phyloP scores from a whole-genome alignment of 129 eudicot genomes.

The Pulicaria dysenterica region DNA sequence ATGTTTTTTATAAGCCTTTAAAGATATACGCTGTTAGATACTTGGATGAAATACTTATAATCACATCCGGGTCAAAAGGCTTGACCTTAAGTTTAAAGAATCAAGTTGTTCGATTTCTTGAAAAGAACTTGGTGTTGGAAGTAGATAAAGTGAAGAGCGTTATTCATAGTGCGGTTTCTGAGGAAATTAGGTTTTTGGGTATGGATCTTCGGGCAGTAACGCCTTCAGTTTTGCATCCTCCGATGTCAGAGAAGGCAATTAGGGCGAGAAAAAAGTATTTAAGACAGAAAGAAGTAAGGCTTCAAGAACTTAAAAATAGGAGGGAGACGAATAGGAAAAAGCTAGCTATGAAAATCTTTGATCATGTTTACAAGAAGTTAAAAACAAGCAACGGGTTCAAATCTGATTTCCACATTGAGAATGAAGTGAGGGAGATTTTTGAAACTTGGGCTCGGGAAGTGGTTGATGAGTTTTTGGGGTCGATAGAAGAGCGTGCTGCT shows the following conservation, averaged over 20 bases:
- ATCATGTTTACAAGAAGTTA: constrained; percentile 70
- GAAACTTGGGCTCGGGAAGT: constrained; percentile 68
- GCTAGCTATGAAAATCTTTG: constrained; percentile 68
- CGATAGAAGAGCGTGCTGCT: constrained; percentile 70
- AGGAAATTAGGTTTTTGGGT: constrained; percentile 76
- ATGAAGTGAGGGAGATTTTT: constrained; percentile 75
- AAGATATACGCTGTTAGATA: constrained; percentile 87
- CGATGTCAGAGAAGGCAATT: constrained; percentile 79
- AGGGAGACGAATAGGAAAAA: constrained; percentile 76
- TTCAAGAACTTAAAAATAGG: constrained; percentile 64
- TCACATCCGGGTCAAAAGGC: constrained; percentile 77
- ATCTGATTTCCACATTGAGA: constrained; percentile 64
- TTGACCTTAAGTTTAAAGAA: constrained; percentile 67
- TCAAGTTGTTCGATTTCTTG: constrained; percentile 45
- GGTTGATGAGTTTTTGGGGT: constrained; percentile 58
- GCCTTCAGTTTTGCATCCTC: constrained; percentile 74
- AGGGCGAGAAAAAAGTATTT: constrained; percentile 80
- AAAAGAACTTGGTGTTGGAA: constrained; percentile 55
- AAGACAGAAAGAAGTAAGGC: constrained; percentile 81
- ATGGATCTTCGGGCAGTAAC: constrained; percentile 87
- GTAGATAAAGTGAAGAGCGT: constrained; percentile 59
- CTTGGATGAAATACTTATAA: constrained; percentile 75
- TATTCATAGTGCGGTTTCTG: constrained; percentile 85
- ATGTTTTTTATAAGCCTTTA: constrained; percentile 59
- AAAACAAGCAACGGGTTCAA: constrained; percentile 56